phyloP scores from a whole-genome alignment of 495 filamentous ascomycete species.

The Polyplosphaeria fusca region DNA sequence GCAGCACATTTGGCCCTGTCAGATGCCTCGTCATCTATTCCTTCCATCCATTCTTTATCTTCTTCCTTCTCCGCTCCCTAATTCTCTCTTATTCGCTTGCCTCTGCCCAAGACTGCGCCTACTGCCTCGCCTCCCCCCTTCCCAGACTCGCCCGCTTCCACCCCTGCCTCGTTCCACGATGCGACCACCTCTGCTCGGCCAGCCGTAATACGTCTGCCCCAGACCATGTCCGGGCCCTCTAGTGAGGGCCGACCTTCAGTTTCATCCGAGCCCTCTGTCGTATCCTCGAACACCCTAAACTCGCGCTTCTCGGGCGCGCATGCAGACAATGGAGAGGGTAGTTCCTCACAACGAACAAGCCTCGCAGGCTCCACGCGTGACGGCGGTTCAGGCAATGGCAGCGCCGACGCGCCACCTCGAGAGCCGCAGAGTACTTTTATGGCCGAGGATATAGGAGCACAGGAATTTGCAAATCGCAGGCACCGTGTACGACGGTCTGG shows the following conservation, averaged over 20 bases:
- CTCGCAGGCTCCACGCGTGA: constrained; percentile 3
- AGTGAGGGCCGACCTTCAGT: constrained; percentile 25
- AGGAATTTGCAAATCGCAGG: constrained; percentile 24
- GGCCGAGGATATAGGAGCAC: constrained; percentile 18
- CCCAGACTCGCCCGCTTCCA: neutral
- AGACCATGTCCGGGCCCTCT: constrained; percentile 25
- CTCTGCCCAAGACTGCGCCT: neutral
- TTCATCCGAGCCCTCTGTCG: constrained; percentile 19
- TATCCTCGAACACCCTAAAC: constrained; percentile 22
- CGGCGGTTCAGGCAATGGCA: constrained; percentile 1
- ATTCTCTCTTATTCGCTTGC: too few relatives aligned
- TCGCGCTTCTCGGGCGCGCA: constrained; percentile 19
- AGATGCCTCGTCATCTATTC: too few relatives aligned
- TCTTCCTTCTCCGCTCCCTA: too few relatives aligned
- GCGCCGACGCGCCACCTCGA: neutral
- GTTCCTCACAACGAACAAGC: constrained; percentile 17
- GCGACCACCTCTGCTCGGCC: neutral
- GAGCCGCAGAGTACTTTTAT: neutral
- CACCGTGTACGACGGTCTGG: constrained; percentile 33
- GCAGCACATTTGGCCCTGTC: too few relatives aligned
- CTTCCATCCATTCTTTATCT: too few relatives aligned
- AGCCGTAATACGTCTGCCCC: constrained; percentile 1
- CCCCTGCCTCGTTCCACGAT: constrained; percentile 4
- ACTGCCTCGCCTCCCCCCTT: neutral
- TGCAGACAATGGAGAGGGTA: constrained; percentile 30